Base-by-base conservation (phyloP, 73 alveolate species). In the Stentor coeruleus region DNA sequence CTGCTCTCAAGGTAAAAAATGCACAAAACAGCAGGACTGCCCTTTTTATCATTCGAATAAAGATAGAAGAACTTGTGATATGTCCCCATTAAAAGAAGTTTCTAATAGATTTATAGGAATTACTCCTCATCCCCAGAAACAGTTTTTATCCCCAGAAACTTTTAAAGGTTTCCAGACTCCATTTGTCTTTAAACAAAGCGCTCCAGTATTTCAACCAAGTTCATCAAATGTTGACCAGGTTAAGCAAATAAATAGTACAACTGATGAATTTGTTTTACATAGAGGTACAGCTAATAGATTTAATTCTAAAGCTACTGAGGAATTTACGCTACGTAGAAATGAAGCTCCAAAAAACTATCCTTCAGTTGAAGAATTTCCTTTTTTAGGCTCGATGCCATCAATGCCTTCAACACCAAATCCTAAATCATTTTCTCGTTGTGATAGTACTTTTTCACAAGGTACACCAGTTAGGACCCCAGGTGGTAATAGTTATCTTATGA, bases 1-100 rank as follows among this genome's bases (percentile, higher is more conserved):
- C 3, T 93, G 98, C 72, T 81, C 86, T 58, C 84, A 57, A 14
- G 84, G 90, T 35, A 85, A 74, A 14, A 38, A 86, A 11, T 89
- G 90, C 59, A 75, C 85, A n/a, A 92, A 89, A 33, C 14, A 36
- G 49, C 38, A 31, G 35, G 85, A 87, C 86, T 87, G 93, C 40
- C 90, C 93, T 6, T 74, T 74, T 72, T 87, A 85, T 57, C 93
- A 87, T 49, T 31, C 41, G 20, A 75, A 26, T 3, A 26, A 73
- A 40, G 93, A 87, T 3, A 87, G 59, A 84, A 83, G 93, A 88
- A 40, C 15, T 66, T 20, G 20, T 66, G 79, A 66, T 66, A 33
- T 11, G n/a, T 66, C 79, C 33, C 79, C 79, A 28, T 66, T 66
- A 14, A 66, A 66, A 33, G 79, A 66, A 31, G 37, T 66, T 20